A percentile compares a stretch with the other conserved stretches of the same genome.
Conservation (phyloP, 169 alveolate species). For the Eimeria sp. region DNA sequence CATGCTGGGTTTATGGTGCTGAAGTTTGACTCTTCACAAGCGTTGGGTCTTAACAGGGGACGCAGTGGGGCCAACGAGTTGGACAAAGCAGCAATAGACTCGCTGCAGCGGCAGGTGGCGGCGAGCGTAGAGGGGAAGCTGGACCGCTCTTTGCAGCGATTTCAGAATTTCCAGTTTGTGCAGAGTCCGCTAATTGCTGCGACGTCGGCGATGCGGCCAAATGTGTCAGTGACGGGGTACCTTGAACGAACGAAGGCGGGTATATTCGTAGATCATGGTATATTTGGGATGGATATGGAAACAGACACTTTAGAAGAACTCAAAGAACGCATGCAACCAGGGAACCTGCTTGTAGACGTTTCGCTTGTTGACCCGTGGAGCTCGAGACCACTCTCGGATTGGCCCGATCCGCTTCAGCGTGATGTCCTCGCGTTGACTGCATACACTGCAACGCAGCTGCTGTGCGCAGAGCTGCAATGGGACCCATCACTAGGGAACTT, state of each 20-base stretch:
- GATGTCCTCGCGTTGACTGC: conserved; percentile 72
- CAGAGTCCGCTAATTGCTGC: conserved; percentile 37
- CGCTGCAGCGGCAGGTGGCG: conserved; percentile 79
- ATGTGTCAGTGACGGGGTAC: conserved; percentile 74
- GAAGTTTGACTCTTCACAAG: conserved; percentile 41
- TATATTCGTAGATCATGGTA: conserved; percentile 38
- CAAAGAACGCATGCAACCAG: conserved; percentile 57
- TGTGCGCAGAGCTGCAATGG: conserved; percentile 81
- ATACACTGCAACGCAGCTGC: conserved; percentile 76
- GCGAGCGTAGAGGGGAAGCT: conserved; percentile 65
- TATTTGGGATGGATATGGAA: conserved; percentile 78
- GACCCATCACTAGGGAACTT: conserved; percentile 78
- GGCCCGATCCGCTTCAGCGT: conserved; percentile 75
- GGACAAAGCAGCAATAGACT: conserved; percentile 58
- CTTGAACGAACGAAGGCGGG: conserved; percentile 57
- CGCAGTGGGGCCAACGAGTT: conserved; percentile 9
- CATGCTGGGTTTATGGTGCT: conserved; percentile 74
- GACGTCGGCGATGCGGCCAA: conserved; percentile 59
- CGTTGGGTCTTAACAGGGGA: conserved; percentile 15
- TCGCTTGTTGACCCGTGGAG: conserved; percentile 78
- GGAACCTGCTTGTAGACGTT: conserved; percentile 68
- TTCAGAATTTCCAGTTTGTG: conserved; percentile 29
- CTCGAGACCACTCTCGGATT: conserved; percentile 43
- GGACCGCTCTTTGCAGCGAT: conserved; percentile 61
- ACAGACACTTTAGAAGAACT: conserved; percentile 65